phyloP scores from a whole-genome alignment of 805 yeast species.

The Komagataella pseudopastoris region DNA sequence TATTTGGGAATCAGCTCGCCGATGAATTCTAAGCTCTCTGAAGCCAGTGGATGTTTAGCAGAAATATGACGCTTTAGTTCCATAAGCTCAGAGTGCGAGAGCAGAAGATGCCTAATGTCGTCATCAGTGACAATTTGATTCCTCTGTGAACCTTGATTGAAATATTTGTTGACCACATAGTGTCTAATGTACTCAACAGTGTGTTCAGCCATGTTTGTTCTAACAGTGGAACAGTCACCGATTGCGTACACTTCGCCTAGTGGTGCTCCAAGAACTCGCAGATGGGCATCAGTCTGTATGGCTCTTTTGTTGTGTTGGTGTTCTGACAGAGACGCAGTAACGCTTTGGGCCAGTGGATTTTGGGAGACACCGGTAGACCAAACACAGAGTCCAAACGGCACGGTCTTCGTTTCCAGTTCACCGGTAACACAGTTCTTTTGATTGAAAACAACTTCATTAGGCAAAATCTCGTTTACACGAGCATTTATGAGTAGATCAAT shows the following conservation, averaged over 20 bases:
- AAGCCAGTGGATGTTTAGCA: constrained; percentile 41
- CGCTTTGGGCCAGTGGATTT: constrained; percentile 43
- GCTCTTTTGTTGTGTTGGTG: constrained; percentile 52
- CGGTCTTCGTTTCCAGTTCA: constrained; percentile 23
- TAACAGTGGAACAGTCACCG: constrained; percentile 60
- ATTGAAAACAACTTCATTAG: constrained; percentile 44
- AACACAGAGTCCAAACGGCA: constrained; percentile 56
- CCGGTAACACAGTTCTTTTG: constrained; percentile 31
- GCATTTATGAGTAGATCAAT: constrained; percentile 53
- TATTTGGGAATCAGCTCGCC: constrained; percentile 38
- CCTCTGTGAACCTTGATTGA: constrained; percentile 18
- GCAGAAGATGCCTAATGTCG: constrained; percentile 33
- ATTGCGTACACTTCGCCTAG: constrained; percentile 56
- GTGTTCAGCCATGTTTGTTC: constrained; percentile 44
- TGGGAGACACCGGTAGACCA: constrained; percentile 74
- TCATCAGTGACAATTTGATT: constrained; percentile 28
- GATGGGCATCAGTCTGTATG: constrained; percentile 64
- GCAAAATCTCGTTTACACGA: constrained; percentile 43
- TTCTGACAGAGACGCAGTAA: constrained; percentile 32
- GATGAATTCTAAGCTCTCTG: constrained; percentile 37
- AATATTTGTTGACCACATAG: constrained; percentile 28
- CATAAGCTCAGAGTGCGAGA: constrained; percentile 33
- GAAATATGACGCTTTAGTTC: constrained; percentile 34
- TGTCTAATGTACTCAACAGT: constrained; percentile 36
- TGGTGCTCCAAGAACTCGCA: constrained; percentile 58